A percentile compares a stretch with the other conserved stretches of the same genome.
Conservation (phyloP, 306 rosid species). For the Vigna reflexopilosa region DNA sequence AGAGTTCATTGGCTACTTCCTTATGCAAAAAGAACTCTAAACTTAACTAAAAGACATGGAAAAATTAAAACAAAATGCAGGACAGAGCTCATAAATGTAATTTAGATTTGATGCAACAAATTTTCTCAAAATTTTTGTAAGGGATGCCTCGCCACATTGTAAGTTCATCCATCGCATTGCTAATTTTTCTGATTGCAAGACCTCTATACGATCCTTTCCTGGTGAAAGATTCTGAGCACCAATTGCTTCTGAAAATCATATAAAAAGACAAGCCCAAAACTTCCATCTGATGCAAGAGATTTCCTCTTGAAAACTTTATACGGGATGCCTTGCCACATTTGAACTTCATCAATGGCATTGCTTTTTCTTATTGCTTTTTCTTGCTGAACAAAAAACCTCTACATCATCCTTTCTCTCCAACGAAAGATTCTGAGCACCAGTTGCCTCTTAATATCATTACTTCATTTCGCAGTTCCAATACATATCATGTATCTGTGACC, state of each 20-base stretch:
- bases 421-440: not conserved
- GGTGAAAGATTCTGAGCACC: no score
- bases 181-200: no score
- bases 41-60: no score
- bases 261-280: not conserved
- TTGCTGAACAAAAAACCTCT: not conserved
- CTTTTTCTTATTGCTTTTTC: not conserved
- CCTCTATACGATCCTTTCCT: no score
- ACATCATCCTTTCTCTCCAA: not conserved
- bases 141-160: no score
- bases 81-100: no score
- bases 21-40: no score
- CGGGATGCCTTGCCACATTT: not conserved
- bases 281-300: not conserved
- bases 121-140: no score
- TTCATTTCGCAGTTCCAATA: not conserved
- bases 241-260: no score
- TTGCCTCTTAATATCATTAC: constrained; percentile 28
- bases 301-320: not conserved
- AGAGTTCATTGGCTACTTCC: no score
- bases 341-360: not conserved
- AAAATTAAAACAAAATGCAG: no score
- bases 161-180: no score
- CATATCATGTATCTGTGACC: constrained; percentile 38
- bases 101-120: constrained; percentile 1